Percentiles rank a stretch among this genome's conserved stretches.
phyloP scores from a whole-genome alignment of 75 land plant species.

The Picea sitchensis region DNA sequence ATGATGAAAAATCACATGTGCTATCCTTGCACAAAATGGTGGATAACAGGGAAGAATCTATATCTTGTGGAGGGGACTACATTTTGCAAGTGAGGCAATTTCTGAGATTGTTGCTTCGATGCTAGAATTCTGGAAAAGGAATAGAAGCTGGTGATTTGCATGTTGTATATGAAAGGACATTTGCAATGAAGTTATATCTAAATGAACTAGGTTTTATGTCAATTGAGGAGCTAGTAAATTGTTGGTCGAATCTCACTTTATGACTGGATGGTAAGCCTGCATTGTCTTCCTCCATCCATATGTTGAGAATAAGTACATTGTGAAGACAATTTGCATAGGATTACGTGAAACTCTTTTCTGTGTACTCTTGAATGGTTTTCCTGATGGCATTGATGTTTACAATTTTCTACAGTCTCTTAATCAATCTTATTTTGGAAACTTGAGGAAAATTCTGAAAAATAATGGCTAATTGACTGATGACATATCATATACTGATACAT shows the following conservation, averaged over 20 bases:
- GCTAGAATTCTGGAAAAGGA: constrained; percentile 24
- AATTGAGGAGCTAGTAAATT: constrained; percentile 13
- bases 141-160: constrained; percentile 13
- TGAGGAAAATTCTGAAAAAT: constrained; percentile 8
- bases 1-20: too few species aligned
- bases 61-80: not conserved
- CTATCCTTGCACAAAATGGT: too few species aligned
- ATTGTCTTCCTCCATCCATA: constrained; percentile 23
- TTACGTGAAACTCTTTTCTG: constrained; percentile 25
- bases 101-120: constrained; percentile 14
- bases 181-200: constrained; percentile 10
- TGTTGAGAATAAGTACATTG: constrained; percentile 12
- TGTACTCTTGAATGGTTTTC: constrained; percentile 20
- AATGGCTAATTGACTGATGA: constrained; percentile 18
- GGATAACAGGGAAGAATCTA: too few species aligned
- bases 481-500: not conserved
- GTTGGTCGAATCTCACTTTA: constrained; percentile 24
- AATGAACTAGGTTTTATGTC: constrained; percentile 16
- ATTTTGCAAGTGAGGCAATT: constrained; percentile 19
- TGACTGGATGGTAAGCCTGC: not conserved
- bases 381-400: constrained; percentile 30
- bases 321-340: constrained; percentile 24
- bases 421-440: constrained; percentile 15
- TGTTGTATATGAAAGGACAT: constrained; percentile 20
- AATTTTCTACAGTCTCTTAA: constrained; percentile 16